Base-by-base conservation (phyloP, 768 basidiomycete species). In the Naganishia vishniacii region DNA sequence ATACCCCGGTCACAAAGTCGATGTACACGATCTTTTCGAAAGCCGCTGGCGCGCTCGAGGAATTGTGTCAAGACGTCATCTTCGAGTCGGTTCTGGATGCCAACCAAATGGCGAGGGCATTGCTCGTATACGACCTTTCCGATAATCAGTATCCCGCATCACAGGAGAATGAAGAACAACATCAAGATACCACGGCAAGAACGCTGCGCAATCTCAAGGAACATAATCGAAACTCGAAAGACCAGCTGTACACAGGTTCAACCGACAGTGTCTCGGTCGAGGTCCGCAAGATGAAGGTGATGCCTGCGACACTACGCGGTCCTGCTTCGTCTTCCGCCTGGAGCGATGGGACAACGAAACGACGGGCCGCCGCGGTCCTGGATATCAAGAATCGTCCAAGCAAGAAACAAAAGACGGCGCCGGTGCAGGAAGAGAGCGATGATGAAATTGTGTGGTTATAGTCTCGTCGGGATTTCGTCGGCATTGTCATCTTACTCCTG, bases 361-460 rank as follows among this genome's bases (percentile, higher is more conserved):
- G 29, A 32, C 48, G 28, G 12, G 26, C 48, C 28, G n/a, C 29
- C 13, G 13, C 26, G 48, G 20, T 49, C 15, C 11, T 15, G 28
- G 48, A 49, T 31, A 49, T 49, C 28, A 5, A 15, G 26, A 18
- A 49, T 15, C 28, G 48, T 16, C 48, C 48, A 6, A 29, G 48
- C 4, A 49, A 49, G 48, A 49, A 49, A 25, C 48, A 49, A 20
- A 49, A 49, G 28, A 29, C 26, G 3, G 28, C 28, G 29, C 28
- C 9, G 16, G 26, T 11, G 28, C 28, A 49, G 29, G 48, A 29
- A 7, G 48, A 49, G 26, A 49, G 48, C 29, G 48, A 49, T 31
- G 48, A 49, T 49, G 48, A 49, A 31, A 20, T 49, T 15, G 32
- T 49, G 2, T 49, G 48, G 48, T 31, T 49, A 29, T 31, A 49